Evolutionary conservation across 2,329 filamentous ascomycete genomes (phyloP).

Genomic region (Monilinia fructicola): DNA sequence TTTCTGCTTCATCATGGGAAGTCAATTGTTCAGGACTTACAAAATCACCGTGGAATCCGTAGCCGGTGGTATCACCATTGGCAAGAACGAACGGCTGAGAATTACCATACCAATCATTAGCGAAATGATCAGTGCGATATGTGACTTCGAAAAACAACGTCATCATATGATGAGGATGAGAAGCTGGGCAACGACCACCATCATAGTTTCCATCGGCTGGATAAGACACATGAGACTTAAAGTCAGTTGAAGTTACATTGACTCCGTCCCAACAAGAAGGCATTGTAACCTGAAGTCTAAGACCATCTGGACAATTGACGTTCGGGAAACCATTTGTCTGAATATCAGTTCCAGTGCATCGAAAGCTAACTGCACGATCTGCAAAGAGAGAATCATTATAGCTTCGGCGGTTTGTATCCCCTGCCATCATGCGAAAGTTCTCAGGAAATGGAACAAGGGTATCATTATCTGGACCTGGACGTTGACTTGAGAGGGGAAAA

Average conservation of each 20-base stretch:
- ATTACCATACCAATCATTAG: slow-evolving; percentile 61
- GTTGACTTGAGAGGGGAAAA: not conserved
- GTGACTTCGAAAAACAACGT: slow-evolving; percentile 61
- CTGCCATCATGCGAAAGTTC: slow-evolving; percentile 49
- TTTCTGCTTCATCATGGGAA: not conserved
- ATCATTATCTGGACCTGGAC: slow-evolving; percentile 21
- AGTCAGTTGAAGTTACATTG: slow-evolving; percentile 54
- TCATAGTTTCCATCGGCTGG: slow-evolving; percentile 43
- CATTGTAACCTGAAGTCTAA: slow-evolving; percentile 56
- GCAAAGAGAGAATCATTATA: slow-evolving; percentile 19
- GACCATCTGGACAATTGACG: slow-evolving; percentile 53
- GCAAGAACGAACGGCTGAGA: slow-evolving; percentile 41
- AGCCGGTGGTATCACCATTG: slow-evolving; percentile 23
- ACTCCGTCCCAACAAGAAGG: slow-evolving; percentile 62
- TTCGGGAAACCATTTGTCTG: slow-evolving; percentile 54
- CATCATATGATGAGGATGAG: slow-evolving; percentile 55
- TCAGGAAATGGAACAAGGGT: slow-evolving; percentile 31
- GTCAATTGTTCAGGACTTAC: not conserved
- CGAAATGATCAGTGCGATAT: slow-evolving; percentile 55
- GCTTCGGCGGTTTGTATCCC: slow-evolving; percentile 38
- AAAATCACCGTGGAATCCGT: slow-evolving; percentile 26
- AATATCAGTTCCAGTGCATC: slow-evolving; percentile 51
- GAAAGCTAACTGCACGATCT: slow-evolving; percentile 43
- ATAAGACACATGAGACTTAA: slow-evolving; percentile 57
- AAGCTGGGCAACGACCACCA: slow-evolving; percentile 49